Conservation (phyloP, 78 protist species). For the Dictyostelium intermedium region DNA sequence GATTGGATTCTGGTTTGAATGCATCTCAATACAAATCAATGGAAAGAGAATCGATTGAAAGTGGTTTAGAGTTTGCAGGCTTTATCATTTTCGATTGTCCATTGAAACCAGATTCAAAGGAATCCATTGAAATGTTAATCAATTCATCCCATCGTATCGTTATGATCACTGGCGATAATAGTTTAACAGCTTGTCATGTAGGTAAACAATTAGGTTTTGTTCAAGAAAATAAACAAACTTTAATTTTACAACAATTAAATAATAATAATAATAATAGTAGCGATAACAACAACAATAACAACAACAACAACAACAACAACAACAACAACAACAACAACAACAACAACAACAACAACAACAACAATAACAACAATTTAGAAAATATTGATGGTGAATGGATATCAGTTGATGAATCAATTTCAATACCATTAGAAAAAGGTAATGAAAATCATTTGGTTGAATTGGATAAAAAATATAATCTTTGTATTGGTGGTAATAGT, state of each 20-base stretch:
- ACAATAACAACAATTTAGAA: too few species aligned
- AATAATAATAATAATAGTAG: not conserved
- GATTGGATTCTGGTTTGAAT: not conserved
- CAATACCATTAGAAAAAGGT: not conserved
- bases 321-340: not conserved
- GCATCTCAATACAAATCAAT: conserved; percentile 24
- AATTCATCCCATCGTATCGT: conserved; percentile 87
- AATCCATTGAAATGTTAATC: conserved; percentile 60
- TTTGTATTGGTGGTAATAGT: conserved; percentile 75
- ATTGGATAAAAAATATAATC: conserved; percentile 6
- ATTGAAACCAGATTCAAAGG: conserved; percentile 86
- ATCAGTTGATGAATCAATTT: not conserved
- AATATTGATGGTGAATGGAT: conserved; percentile 1
- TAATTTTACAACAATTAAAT: not conserved
- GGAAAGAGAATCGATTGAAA: conserved; percentile 84
- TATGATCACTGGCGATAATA: conserved; percentile 99
- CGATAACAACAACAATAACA: too few species aligned
- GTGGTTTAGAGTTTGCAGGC: conserved; percentile 93
- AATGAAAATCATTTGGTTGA: not conserved
- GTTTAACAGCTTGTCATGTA: conserved; percentile 96
- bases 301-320: not conserved
- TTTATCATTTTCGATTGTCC: conserved; percentile 92
- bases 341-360: not conserved
- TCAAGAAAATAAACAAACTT: not conserved
- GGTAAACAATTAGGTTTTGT: conserved; percentile 88